Percentiles rank a stretch among this genome's conserved stretches.
Evolutionary conservation across 306 rosid genomes (phyloP).

Genomic region (Vigna trinervia): DNA sequence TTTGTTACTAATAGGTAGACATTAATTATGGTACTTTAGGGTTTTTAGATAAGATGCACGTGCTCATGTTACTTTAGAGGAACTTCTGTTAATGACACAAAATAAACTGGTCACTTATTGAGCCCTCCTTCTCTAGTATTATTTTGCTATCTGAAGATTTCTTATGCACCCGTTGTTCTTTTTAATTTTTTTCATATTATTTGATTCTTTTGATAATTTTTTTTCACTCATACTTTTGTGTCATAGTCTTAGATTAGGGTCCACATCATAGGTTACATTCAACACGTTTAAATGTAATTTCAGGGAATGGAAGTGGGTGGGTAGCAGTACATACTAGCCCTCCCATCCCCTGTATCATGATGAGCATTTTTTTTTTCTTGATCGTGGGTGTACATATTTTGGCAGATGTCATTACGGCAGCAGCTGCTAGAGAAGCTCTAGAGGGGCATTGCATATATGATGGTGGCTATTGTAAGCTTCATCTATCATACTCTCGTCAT

Average conservation of each 20-base stretch:
- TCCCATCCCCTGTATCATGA: slow-evolving; percentile 12
- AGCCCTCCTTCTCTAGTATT: neutral
- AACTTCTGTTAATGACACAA: neutral
- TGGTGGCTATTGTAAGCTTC: slow-evolving; percentile 99
- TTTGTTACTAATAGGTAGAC: slow-evolving; percentile 12
- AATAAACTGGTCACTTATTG: neutral
- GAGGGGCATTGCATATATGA: slow-evolving; percentile 99
- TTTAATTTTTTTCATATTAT: neutral
- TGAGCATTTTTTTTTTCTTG: slow-evolving; percentile 25
- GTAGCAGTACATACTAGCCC: neutral
- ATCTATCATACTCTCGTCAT: slow-evolving; percentile 99
- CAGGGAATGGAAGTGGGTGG: slow-evolving; percentile 25
- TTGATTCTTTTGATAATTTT: neutral
- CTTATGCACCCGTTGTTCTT: neutral
- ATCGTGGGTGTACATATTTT: neutral
- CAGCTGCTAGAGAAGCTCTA: slow-evolving; percentile 86
- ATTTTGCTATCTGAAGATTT: neutral
- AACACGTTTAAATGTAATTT: slow-evolving; percentile 12
- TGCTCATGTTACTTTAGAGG: neutral
- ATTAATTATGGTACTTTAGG: slow-evolving; percentile 3
- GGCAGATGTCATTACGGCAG: slow-evolving; percentile 71
- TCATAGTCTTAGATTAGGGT: slow-evolving; percentile 8
- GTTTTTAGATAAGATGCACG: neutral
- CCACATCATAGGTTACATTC: slow-evolving; percentile 6
- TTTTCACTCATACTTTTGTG: slow-evolving; percentile 6